phyloP scores from a whole-genome alignment of 345 rosid species.

The Fremontodendron californicum region DNA sequence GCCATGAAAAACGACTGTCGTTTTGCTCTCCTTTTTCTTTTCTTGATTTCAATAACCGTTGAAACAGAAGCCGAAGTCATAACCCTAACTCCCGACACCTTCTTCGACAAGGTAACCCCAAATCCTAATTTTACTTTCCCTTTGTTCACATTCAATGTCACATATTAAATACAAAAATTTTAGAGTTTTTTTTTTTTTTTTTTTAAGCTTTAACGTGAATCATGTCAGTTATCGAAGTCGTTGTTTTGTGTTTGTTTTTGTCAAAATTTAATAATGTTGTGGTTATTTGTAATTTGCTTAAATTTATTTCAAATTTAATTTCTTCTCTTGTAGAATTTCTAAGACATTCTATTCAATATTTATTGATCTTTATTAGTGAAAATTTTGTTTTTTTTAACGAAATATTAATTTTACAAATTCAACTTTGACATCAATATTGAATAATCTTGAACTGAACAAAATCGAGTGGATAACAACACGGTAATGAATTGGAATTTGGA shows the following conservation, averaged over 20 bases:
- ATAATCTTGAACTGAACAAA: neutral
- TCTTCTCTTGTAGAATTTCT: neutral
- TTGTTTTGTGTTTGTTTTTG: neutral
- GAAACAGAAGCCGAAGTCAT: slow-evolving; percentile 63
- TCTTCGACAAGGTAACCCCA: slow-evolving; percentile 76
- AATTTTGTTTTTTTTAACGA: neutral
- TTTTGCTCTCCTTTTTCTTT: slow-evolving; percentile 30
- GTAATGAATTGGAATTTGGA: neutral
- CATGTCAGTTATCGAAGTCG: neutral
- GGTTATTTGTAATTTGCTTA: neutral
- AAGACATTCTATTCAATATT: neutral
- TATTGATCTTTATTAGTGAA: neutral
- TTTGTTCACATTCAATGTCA: neutral
- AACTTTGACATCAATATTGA: neutral
- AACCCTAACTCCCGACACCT: slow-evolving; percentile 80
- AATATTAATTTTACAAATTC: neutral
- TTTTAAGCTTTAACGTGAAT: neutral
- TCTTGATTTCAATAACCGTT: slow-evolving; percentile 20
- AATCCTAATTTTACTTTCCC: neutral
- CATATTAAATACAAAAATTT: neutral
- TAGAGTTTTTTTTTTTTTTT: neutral
- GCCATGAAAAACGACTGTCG: slow-evolving; percentile 24
- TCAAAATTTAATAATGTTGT: neutral
- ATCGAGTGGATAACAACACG: neutral
- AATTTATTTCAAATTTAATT: neutral